phyloP scores from a whole-genome alignment of 2,329 filamentous ascomycete genomes.

The Penicillium sp. region DNA sequence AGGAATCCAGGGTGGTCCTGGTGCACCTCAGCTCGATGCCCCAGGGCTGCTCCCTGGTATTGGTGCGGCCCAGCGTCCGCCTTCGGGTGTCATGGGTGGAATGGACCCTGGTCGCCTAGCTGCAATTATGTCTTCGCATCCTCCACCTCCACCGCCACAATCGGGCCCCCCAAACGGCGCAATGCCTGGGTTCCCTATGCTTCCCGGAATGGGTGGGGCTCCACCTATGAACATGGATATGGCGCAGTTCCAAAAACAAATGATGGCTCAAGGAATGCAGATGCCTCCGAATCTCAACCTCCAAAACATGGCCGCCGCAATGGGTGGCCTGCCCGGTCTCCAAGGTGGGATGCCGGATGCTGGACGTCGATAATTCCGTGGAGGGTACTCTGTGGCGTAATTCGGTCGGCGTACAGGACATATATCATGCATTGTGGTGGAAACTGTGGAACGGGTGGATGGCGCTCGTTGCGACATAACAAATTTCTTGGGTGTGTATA shows the following conservation, averaged over 20 bases:
- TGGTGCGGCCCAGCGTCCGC: slow-evolving; percentile 44
- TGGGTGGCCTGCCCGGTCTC: slow-evolving; percentile 34
- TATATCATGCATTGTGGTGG: slow-evolving; percentile 16
- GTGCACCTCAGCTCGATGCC: slow-evolving; percentile 40
- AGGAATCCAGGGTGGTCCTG: slow-evolving; percentile 58
- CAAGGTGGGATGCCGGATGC: slow-evolving; percentile 44
- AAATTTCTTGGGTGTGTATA: slow-evolving; percentile 13
- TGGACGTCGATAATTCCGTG: slow-evolving; percentile 54
- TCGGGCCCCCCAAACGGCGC: slow-evolving; percentile 17
- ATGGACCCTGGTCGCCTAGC: slow-evolving; percentile 47
- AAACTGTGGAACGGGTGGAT: slow-evolving; percentile 7
- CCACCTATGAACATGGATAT: slow-evolving; percentile 45
- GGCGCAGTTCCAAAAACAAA: slow-evolving; percentile 40
- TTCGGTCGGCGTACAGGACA: slow-evolving; percentile 19
- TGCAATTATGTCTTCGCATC: slow-evolving; percentile 50
- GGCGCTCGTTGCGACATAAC: slow-evolving; percentile 18
- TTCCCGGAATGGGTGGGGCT: slow-evolving; percentile 49
- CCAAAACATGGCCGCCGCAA: slow-evolving; percentile 40
- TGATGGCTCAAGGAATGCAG: slow-evolving; percentile 35
- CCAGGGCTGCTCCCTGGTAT: slow-evolving; percentile 49
- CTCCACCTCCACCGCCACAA: slow-evolving; percentile 27
- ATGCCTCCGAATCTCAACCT: slow-evolving; percentile 38
- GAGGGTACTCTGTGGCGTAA: slow-evolving; percentile 5
- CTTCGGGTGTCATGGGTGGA: slow-evolving; percentile 45
- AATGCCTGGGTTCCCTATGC: slow-evolving; percentile 39